Percentiles rank a stretch among this genome's conserved stretches.
phyloP scores from a whole-genome alignment of 2,329 filamentous ascomycete species.

The Incumbomyces lentus region DNA sequence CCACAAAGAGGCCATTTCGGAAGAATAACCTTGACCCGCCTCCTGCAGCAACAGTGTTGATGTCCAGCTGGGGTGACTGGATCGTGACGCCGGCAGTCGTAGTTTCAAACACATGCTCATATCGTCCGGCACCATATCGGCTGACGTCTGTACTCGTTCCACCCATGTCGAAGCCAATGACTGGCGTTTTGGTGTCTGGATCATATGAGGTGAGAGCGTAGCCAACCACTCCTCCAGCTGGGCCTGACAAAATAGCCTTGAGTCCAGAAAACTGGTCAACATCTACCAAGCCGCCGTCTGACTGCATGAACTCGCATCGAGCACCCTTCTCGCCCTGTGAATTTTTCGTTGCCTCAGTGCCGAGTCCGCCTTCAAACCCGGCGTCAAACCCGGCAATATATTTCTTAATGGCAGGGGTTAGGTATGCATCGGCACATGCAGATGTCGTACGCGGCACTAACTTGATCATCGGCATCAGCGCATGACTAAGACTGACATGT shows the following conservation, averaged over 20 bases:
- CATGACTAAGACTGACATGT: constrained; percentile 71
- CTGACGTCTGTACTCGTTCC: constrained; percentile 89
- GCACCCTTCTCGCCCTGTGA: constrained; percentile 57
- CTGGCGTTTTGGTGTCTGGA: constrained; percentile 64
- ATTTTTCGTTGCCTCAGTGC: constrained; percentile 61
- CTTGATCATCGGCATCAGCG: constrained; percentile 84
- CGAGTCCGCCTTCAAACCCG: constrained; percentile 72
- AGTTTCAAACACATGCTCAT: constrained; percentile 90
- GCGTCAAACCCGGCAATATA: constrained; percentile 68
- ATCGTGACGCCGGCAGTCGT: constrained; percentile 91
- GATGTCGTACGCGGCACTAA: constrained; percentile 65
- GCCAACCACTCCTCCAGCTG: constrained; percentile 87
- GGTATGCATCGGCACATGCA: constrained; percentile 68
- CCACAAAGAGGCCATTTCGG: constrained; percentile 80
- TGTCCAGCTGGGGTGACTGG: constrained; percentile 82
- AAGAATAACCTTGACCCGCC: constrained; percentile 64
- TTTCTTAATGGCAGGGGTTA: constrained; percentile 68
- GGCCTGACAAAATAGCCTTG: constrained; percentile 78
- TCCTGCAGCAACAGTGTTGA: constrained; percentile 88
- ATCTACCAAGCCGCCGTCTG: constrained; percentile 59
- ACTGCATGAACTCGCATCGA: constrained; percentile 94
- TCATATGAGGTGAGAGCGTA: constrained; percentile 90
- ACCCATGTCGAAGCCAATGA: constrained; percentile 95
- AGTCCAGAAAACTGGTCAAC: constrained; percentile 64
- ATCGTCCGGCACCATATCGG: constrained; percentile 70